Evolutionary conservation across 2,329 filamentous ascomycete species (phyloP).

Genomic region (Aspergillus puulaauensis): DNA sequence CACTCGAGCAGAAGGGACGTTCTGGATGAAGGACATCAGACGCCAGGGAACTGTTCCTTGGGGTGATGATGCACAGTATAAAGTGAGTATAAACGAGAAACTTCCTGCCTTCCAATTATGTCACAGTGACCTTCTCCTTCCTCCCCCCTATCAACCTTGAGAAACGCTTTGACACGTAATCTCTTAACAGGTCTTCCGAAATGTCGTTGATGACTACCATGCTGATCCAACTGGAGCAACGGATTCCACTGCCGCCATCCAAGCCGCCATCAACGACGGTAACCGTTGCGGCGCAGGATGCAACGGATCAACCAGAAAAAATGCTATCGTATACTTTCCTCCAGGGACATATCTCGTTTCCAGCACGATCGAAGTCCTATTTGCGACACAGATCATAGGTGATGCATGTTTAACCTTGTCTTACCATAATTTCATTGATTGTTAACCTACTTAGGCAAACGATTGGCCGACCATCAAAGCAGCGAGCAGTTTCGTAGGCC

Average conservation of each 20-base stretch:
- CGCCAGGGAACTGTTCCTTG: slow-evolving; percentile 11
- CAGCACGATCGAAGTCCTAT: slow-evolving; percentile 17
- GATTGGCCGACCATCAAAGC: slow-evolving; percentile 41
- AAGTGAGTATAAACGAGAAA: background rate
- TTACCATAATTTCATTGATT: background rate
- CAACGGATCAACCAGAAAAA: slow-evolving; percentile 19
- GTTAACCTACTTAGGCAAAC: background rate
- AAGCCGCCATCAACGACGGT: slow-evolving; percentile 34
- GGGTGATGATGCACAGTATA: slow-evolving; percentile 8
- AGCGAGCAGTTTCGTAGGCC: slow-evolving; percentile 66
- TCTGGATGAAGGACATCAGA: slow-evolving; percentile 14
- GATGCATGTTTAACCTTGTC: background rate
- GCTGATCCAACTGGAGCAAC: slow-evolving; percentile 10
- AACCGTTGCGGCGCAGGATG: slow-evolving; percentile 17
- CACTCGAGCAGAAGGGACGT: slow-evolving; percentile 1
- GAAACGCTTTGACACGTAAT: background rate
- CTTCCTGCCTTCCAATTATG: background rate
- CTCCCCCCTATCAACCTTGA: background rate
- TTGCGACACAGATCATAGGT: slow-evolving; percentile 19
- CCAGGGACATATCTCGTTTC: slow-evolving; percentile 19
- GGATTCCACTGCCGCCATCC: slow-evolving; percentile 37
- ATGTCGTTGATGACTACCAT: slow-evolving; percentile 13
- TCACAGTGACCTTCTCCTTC: background rate
- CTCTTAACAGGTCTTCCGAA: slow-evolving; percentile 10
- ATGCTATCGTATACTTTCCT: slow-evolving; percentile 48